Percentiles rank a stretch among this genome's conserved stretches.
These are phyloP conservation scores for Yamadazyma sp. DNA, from an alignment of 805 yeast species.

Conservation along the genomic window DNA sequence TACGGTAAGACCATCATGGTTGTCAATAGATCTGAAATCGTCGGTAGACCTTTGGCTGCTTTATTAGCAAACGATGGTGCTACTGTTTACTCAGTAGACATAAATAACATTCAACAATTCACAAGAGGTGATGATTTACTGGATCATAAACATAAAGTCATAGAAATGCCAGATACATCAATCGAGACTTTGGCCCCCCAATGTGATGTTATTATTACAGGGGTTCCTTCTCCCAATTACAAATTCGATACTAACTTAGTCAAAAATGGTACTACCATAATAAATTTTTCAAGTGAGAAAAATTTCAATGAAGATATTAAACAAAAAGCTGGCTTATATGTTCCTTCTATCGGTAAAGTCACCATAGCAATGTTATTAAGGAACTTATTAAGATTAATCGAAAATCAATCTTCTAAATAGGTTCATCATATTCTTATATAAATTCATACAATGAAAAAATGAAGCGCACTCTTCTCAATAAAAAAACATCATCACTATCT, in stretches of 20 bases:
- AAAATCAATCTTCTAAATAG: conserved; percentile 48
- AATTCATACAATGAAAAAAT: not conserved
- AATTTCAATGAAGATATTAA: conserved; percentile 84
- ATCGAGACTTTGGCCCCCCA: conserved; percentile 63
- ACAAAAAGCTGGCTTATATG: conserved; percentile 83
- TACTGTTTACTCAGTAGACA: conserved; percentile 86
- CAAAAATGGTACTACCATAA: conserved; percentile 83
- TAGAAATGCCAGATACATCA: conserved; percentile 45
- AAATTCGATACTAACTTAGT: conserved; percentile 82
- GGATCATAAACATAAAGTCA: conserved; percentile 77
- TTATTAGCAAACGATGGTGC: conserved; percentile 97
- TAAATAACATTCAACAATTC: conserved; percentile 83
- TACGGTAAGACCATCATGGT: conserved; percentile 91
- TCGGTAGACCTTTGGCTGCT: conserved; percentile 96
- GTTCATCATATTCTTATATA: not conserved
- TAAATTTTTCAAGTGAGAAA: conserved; percentile 86
- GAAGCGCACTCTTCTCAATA: too few relatives aligned
- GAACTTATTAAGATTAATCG: conserved; percentile 77
- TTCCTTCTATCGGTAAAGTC: conserved; percentile 94
- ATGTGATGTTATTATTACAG: conserved; percentile 93
- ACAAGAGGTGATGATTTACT: conserved; percentile 91
- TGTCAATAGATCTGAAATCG: conserved; percentile 93
- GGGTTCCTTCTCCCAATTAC: conserved; percentile 83
- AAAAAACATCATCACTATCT: too few relatives aligned
- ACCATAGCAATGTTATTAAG: conserved; percentile 93